Evolutionary conservation across 805 yeast genomes (phyloP).

Genomic region (Tetrapisispora taiwanensis): DNA sequence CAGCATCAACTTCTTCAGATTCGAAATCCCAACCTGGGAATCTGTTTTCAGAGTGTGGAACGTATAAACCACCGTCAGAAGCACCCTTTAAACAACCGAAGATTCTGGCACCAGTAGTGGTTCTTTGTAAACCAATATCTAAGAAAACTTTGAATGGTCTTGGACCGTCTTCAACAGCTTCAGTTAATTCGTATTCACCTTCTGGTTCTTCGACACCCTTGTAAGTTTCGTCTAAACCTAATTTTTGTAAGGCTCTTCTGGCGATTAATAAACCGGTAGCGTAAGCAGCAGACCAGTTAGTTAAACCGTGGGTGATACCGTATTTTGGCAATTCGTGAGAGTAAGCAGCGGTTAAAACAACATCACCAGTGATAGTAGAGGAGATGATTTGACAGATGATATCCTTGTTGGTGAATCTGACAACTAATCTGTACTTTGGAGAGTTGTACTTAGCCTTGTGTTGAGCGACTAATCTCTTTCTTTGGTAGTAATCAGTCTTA

Average conservation of each 20-base stretch:
- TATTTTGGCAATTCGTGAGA: slow-evolving; percentile 96
- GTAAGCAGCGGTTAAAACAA: slow-evolving; percentile 95
- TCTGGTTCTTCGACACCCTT: slow-evolving; percentile 97
- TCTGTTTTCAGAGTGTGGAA: slow-evolving; percentile 99
- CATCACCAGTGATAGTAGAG: slow-evolving; percentile 93
- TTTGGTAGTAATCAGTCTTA: slow-evolving; percentile 99
- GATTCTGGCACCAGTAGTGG: slow-evolving; percentile 99
- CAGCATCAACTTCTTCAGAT: slow-evolving; percentile 96
- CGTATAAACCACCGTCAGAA: slow-evolving; percentile 98
- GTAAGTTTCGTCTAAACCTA: slow-evolving; percentile 97
- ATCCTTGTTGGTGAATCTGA: slow-evolving; percentile 99
- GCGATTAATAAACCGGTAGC: slow-evolving; percentile 97
- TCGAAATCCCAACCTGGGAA: slow-evolving; percentile 99
- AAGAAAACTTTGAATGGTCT: slow-evolving; percentile 99
- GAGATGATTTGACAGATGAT: slow-evolving; percentile 96
- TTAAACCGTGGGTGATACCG: slow-evolving; percentile 97
- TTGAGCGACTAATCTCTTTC: slow-evolving; percentile 98
- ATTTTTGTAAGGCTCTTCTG: slow-evolving; percentile 96
- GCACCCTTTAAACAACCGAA: slow-evolving; percentile 99
- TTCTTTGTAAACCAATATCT: slow-evolving; percentile 98
- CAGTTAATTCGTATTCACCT: slow-evolving; percentile 97
- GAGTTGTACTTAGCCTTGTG: slow-evolving; percentile 99
- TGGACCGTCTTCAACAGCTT: slow-evolving; percentile 99
- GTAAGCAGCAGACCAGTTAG: slow-evolving; percentile 99
- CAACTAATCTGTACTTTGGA: slow-evolving; percentile 99